Base-by-base conservation (phyloP, 192 early-diverging fungal species). In the Coemansia erecta region DNA sequence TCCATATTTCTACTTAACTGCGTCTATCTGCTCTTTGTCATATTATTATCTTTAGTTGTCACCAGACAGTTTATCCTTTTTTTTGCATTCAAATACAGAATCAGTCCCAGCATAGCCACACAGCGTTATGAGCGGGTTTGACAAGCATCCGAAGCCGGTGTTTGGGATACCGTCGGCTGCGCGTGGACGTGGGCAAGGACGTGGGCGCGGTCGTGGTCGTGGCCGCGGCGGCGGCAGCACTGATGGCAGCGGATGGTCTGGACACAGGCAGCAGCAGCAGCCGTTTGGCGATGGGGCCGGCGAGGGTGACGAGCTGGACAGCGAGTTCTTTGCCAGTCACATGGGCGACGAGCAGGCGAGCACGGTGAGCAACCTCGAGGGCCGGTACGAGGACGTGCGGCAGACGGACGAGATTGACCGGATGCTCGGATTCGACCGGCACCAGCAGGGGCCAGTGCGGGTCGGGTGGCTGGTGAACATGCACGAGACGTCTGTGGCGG, bases 381-480 rank as follows among this genome's bases (percentile, higher is more conserved):
- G 37, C 44, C 52, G 39, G 18, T 56, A 60, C 55, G 77, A 80
- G 28, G 54, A 59, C 21, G 77, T 66, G 22, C 62, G 57, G 15
- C 44, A 26, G 8, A 60, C 28, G 44, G 77, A 80, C 64, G 68
- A 74, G 51, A 64, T 91, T 51, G 86, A 89, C 54, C 70, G 63
- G 10, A 77, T 75, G 50, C 73, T 91, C 22, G 88, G 88, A 28
- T 91, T 89, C 49, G 54, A 69, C 13, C 77, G 84, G 64, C 88
- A 88, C 63, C 83, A 89, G 26, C 85, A 90, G 54, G 90, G 90
- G 10, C 85, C 88, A 11, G 73, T 81, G 42, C 81, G 84, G 17
- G 60, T 89, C 3, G 97, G 97, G 0, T 99, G 97, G 97, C 81
- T 99, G 33, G 85, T 96, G 26, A 99, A 99, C 82, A 95, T 97